phyloP scores from a whole-genome alignment of 108 stramenopile genomes.

The Chaetoceros tenuissimus region DNA sequence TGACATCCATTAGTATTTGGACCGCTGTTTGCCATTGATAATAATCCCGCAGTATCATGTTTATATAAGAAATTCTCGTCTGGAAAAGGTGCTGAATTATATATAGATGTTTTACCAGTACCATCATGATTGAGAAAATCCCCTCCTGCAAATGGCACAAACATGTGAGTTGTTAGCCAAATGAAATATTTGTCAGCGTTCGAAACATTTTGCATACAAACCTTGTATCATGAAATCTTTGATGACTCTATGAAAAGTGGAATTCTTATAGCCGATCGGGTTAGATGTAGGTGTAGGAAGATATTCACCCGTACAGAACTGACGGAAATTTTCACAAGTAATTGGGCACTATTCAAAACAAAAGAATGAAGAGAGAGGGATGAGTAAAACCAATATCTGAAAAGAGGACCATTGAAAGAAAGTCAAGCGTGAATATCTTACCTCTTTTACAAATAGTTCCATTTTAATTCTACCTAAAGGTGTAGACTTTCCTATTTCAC shows the following conservation, averaged over 20 bases:
- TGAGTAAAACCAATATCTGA: neutral
- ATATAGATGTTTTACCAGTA: conserved; percentile 82
- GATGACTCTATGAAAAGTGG: conserved; percentile 92
- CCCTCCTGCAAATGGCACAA: conserved; percentile 87
- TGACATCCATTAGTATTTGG: conserved; percentile 94
- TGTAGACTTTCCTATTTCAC: conserved; percentile 29
- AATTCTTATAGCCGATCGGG: conserved; percentile 88
- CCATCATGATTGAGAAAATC: conserved; percentile 93
- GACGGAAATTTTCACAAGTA: conserved; percentile 82
- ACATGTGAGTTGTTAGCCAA: conserved; percentile 7
- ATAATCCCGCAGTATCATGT: conserved; percentile 83
- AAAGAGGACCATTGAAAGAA: neutral
- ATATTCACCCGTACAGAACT: conserved; percentile 54
- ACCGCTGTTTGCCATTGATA: conserved; percentile 92
- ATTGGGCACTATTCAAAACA: conserved; percentile 59
- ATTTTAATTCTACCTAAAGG: conserved; percentile 91
- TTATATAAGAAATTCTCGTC: conserved; percentile 93
- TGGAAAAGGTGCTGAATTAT: conserved; percentile 66
- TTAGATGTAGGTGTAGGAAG: conserved; percentile 74
- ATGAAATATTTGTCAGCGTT: neutral
- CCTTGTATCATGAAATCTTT: conserved; percentile 48
- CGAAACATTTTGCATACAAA: neutral
- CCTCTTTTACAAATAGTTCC: conserved; percentile 89
- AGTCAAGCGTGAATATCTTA: too few relatives aligned
- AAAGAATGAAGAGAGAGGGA: neutral